Conservation (phyloP, 148 eudicot genomes). For the Rhododendron ovatum region DNA sequence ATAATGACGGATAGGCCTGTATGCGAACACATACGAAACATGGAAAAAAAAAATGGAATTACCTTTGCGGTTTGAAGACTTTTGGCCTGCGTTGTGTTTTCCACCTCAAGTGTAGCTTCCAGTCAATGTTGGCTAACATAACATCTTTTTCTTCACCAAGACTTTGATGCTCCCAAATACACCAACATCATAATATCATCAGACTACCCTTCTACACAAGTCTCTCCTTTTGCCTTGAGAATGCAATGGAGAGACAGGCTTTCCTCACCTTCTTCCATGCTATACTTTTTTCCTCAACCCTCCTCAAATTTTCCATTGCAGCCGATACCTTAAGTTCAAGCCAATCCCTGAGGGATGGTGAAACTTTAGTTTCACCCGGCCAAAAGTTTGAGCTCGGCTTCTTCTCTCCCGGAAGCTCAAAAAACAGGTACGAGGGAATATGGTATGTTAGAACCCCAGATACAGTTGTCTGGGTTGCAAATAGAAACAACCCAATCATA, state of each 20-base stretch:
- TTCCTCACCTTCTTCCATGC: background rate
- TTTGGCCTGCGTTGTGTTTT: background rate
- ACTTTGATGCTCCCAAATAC: background rate
- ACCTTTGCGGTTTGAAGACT: background rate
- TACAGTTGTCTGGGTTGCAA: background rate
- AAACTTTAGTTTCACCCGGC: background rate
- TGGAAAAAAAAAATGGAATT: background rate
- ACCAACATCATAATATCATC: background rate
- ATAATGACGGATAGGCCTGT: too few relatives aligned
- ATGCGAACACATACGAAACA: background rate
- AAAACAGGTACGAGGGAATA: background rate
- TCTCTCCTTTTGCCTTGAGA: background rate
- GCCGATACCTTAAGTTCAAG: background rate
- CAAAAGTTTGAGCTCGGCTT: constrained; percentile 3
- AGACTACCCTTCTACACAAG: background rate
- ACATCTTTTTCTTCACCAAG: background rate
- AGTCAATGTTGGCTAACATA: background rate
- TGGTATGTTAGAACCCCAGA: background rate
- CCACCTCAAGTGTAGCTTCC: background rate
- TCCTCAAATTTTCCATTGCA: background rate
- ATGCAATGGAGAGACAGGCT: background rate
- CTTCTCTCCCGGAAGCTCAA: background rate
- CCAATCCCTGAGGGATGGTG: background rate
- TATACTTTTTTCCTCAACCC: background rate
- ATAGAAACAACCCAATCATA: background rate